Evolutionary conservation across 768 basidiomycete species (phyloP), one percentile per base, ranked within the genome.

Genomic region (Pleurotus giganteus): DNA sequence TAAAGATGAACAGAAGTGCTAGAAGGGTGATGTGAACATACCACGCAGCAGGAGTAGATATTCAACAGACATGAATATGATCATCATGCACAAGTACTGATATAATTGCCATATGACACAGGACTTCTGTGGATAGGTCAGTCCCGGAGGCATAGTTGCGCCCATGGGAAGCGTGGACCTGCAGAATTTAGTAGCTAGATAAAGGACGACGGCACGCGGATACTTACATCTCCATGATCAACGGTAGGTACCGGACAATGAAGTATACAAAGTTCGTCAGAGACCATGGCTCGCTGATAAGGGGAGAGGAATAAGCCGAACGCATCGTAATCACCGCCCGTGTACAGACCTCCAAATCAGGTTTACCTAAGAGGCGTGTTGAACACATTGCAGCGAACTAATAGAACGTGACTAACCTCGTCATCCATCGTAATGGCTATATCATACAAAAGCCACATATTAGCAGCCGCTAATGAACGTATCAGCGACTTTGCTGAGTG

Each of bases 131-230:
- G 50, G 17, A 57, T 75, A 76, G 32, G 67, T 63, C 31, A 75
- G 68, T 3, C 54, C 59, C 3, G 73, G 67, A 13, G 71, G 68
- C 23, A 72, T 52, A 43, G 71, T 68, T 19, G 72, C 65, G 17
- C 70, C 72, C 39, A 74, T 66, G 46, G 70, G 57, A 17, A 72
- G 60, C 34, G 69, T 67, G 4, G 71, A 71, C 43, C 72, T 71
- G 13, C 31, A 46, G 29, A 26, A 24, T 21, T 17, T 34, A 12
- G 13, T 17, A 43, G 31, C 6, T 32, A 13, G 31, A n/a, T n/a
- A n/a, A n/a, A n/a, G n/a, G 39, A 4, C 23, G 42, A 37, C 29
- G 21, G 26, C n/a, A n/a, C 7, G 24, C 13, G 8, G 9, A n/a
- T 29, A 4, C 27, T 32, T 27, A 57, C 56, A 53, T 32, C 36